Percentiles rank a stretch among this genome's conserved stretches.
These are phyloP conservation scores for Cocos nucifera DNA, from an alignment of 176 grass and related monocot species.

Conservation along the genomic window DNA sequence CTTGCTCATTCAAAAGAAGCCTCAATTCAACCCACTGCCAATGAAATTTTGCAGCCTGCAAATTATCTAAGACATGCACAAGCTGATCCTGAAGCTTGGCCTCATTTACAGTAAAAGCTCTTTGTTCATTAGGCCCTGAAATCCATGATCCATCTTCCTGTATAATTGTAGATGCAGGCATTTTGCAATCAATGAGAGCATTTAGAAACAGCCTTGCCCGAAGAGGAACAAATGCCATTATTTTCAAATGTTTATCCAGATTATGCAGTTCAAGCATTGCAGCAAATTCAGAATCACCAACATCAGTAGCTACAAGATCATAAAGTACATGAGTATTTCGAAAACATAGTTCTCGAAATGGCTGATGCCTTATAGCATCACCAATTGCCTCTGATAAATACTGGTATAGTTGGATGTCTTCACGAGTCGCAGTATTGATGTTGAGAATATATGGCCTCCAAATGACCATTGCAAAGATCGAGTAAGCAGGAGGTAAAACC, in stretches of 20 bases:
- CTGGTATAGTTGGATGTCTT: constrained; percentile 66
- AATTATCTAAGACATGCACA: constrained; percentile 73
- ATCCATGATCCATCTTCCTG: constrained; percentile 50
- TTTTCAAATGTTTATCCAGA: constrained; percentile 69
- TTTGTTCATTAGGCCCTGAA: constrained; percentile 44
- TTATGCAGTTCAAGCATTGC: constrained; percentile 61
- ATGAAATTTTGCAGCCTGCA: constrained; percentile 96
- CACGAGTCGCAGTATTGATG: constrained; percentile 31
- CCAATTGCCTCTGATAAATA: constrained; percentile 52
- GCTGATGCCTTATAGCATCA: constrained; percentile 74
- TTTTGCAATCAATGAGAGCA: constrained; percentile 80
- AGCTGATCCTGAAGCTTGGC: constrained; percentile 66
- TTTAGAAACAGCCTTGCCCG: constrained; percentile 87
- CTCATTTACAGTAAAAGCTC: constrained; percentile 41
- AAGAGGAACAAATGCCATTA: constrained; percentile 70
- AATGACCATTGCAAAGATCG: constrained; percentile 88
- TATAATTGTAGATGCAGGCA: constrained; percentile 33
- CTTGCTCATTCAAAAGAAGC: constrained; percentile 95
- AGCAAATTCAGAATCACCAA: constrained; percentile 86
- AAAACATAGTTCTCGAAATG: constrained; percentile 85
- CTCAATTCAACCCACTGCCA: constrained; percentile 99
- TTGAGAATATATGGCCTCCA: constrained; percentile 79
- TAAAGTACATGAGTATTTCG: constrained; percentile 69
- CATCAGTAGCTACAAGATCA: constrained; percentile 70
- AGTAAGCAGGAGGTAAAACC: constrained; percentile 73